Evolutionary conservation across 2,329 filamentous ascomycete species (phyloP).

Genomic region (Aspergillus fischeri): DNA sequence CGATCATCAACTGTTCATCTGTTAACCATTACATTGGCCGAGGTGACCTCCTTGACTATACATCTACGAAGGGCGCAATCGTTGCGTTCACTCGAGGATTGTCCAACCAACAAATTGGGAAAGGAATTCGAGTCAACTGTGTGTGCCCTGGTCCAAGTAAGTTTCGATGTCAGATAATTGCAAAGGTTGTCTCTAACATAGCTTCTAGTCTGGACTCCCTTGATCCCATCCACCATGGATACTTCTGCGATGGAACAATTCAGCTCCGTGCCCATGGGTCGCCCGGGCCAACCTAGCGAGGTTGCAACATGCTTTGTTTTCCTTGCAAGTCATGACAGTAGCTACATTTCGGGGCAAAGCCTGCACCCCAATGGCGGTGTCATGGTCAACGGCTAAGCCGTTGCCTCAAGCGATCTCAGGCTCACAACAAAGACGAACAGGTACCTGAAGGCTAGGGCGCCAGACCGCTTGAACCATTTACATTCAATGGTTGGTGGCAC

Average conservation of each 20-base stretch:
- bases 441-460: not conserved
- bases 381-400: constrained; percentile 47
- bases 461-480: not conserved
- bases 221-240: constrained; percentile 70
- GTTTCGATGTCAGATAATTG: constrained; percentile 4
- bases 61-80: constrained; percentile 68
- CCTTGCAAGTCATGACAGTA: constrained; percentile 69
- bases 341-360: constrained; percentile 69
- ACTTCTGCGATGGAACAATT: constrained; percentile 69
- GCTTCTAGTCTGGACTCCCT: constrained; percentile 64
- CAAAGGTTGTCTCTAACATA: constrained; percentile 2
- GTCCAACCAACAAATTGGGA: constrained; percentile 67
- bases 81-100: constrained; percentile 73
- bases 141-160: constrained; percentile 67
- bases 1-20: constrained; percentile 81
- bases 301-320: constrained; percentile 80
- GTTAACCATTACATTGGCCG: constrained; percentile 81
- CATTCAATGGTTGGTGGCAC: not conserved
- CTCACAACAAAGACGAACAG: not conserved
- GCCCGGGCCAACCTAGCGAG: constrained; percentile 75
- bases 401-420: not conserved
- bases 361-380: constrained; percentile 61
- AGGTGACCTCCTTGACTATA: constrained; percentile 77
- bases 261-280: constrained; percentile 65
- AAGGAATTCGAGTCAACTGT: constrained; percentile 72